Base-by-base conservation (phyloP, 345 rosid genomes). In the Trapa bicornis region DNA sequence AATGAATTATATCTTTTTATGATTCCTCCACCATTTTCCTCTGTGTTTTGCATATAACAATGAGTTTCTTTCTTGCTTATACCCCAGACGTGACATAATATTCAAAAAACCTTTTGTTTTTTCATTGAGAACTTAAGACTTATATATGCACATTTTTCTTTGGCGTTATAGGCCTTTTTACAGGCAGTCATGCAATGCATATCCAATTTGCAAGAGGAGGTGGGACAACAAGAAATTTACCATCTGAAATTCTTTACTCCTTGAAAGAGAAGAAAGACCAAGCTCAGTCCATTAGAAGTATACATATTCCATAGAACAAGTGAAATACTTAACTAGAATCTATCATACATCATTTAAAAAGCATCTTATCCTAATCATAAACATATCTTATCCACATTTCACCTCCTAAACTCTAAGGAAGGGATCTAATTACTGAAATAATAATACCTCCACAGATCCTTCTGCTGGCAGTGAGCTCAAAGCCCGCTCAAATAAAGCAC, bases 401-500 rank as follows among this genome's bases (percentile, higher is more conserved):
- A 61, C 14, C n/a, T 61, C 38, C 39, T 35, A 11, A 35, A 33
- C n/a, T 22, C 12, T 14, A 16, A 39, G 10, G 32, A 41, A 8
- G 43, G 43, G 61, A 29, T 5, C 17, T 53, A 72, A 9, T 4
- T 43, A 71, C 36, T 42, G 10, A 7, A 8, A 43, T 65, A 39
- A 65, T 54, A 68, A n/a, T 74, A 92, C 98, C 97, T 93, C 98
- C 79, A 80, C 75, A 70, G 98, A 93, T 64, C 81, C 84, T 74
- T 88, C 98, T 12, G 85, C 77, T 63, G 97, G 96, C 65, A 93
- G 80, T 37, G 97, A 84, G 77, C 96, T 90, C 71, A 90, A 82
- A 52, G 98, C 97, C 47, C 98, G 79, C 79, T 93, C 98, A 83
- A 90, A 93, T 67, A 93, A 75, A 75, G 98, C 98, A 38, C 97